A percentile compares a stretch with the other conserved stretches of the same genome.
Conservation (phyloP, 179 eudicot species). For the Silene coronaria region DNA sequence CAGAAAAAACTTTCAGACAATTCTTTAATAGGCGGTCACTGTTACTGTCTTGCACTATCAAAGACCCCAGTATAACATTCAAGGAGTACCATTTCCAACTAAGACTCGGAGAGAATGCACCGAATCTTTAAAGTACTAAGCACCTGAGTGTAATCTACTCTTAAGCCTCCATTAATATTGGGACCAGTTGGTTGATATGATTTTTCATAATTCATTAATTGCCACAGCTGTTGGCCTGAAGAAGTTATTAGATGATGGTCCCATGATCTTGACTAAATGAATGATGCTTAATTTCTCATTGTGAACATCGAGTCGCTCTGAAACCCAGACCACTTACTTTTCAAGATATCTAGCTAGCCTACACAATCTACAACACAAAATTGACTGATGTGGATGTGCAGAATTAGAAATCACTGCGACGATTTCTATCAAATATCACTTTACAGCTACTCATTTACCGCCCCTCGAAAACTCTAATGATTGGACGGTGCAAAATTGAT, state of each 20-base stretch:
- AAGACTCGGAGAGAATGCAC: not conserved
- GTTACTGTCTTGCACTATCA: not conserved
- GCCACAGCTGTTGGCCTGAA: not conserved
- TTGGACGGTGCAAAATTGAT: not conserved
- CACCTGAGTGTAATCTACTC: not conserved
- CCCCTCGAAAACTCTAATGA: not conserved
- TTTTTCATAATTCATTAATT: not conserved
- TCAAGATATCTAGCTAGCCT: slow-evolving; percentile 9
- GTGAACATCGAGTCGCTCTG: not conserved
- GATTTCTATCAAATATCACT: not conserved
- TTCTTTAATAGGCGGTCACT: not conserved
- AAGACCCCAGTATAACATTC: not conserved
- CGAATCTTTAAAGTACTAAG: not conserved
- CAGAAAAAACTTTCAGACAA: not conserved
- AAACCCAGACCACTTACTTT: not conserved
- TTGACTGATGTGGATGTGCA: not conserved
- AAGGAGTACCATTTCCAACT: not conserved
- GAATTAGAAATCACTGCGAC: not conserved
- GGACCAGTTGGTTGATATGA: slow-evolving; percentile 12
- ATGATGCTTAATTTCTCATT: not conserved
- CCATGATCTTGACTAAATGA: slow-evolving; percentile 13
- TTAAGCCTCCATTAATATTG: not conserved
- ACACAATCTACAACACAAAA: slow-evolving; percentile 1
- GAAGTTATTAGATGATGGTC: slow-evolving; percentile 10
- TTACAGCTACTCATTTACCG: not conserved